Percentiles rank a stretch among this genome's conserved stretches.
Evolutionary conservation across 2,329 filamentous ascomycete genomes (phyloP).

Genomic region (Cladophialophora bantiana): DNA sequence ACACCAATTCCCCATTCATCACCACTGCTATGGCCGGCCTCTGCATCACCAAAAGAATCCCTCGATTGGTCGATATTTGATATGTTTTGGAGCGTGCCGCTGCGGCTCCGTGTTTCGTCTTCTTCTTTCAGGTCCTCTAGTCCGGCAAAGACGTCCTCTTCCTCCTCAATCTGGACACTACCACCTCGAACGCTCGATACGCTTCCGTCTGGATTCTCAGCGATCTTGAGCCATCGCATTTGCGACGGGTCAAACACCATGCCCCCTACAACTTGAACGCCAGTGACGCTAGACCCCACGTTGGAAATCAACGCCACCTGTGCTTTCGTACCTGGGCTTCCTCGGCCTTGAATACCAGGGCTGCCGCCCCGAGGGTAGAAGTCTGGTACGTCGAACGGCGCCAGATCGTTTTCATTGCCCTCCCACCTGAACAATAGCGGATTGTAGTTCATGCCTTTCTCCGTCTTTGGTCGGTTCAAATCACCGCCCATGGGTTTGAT

Average conservation of each 20-base stretch:
- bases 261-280: slow-evolving; percentile 91
- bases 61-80: slow-evolving; percentile 29
- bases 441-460: slow-evolving; percentile 97
- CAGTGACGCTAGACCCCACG: slow-evolving; percentile 76
- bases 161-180: slow-evolving; percentile 75
- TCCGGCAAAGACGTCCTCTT: slow-evolving; percentile 92
- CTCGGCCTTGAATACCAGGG: slow-evolving; percentile 31
- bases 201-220: slow-evolving; percentile 40
- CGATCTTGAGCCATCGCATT: slow-evolving; percentile 96
- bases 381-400: slow-evolving; percentile 74
- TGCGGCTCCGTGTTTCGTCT: slow-evolving; percentile 41
- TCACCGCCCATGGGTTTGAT: slow-evolving; percentile 81
- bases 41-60: slow-evolving; percentile 38
- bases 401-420: slow-evolving; percentile 87
- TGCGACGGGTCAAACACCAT: slow-evolving; percentile 98
- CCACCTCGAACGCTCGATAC: slow-evolving; percentile 37
- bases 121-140: slow-evolving; percentile 89
- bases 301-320: slow-evolving; percentile 81
- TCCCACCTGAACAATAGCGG: slow-evolving; percentile 88
- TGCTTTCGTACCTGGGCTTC: slow-evolving; percentile 37
- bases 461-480: slow-evolving; percentile 80
- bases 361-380: slow-evolving; percentile 37
- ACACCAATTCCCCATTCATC: slow-evolving; percentile 85
- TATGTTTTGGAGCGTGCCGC: slow-evolving; percentile 33
- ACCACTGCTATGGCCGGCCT: slow-evolving; percentile 46